Evolutionary conservation across 2,329 filamentous ascomycete species (phyloP), one percentile per base, ranked within the genome.

Genomic region (Fusarium armeniacum): DNA sequence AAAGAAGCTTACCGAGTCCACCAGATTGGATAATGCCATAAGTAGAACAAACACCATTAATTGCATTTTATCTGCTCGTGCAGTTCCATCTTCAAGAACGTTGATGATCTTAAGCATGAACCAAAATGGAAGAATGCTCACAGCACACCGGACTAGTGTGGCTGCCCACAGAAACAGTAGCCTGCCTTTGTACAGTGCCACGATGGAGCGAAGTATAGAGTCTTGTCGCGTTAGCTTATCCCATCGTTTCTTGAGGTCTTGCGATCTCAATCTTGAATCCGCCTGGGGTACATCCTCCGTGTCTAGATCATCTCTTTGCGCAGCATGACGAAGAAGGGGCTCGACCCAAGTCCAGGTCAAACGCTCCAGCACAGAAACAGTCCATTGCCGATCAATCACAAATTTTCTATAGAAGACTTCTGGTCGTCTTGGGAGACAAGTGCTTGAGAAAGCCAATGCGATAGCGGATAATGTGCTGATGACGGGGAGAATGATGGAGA

Each of bases 81-180:
- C 84, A 1, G 76, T 76, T 6, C 85, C 82, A 9, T 74, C 76
- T 77, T 94, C 91, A 8, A 94, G 82, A 2, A 86, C 82, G 32
- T 82, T 83, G 18, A 94, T 83, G 11, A 94, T 85, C 45, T 87
- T 85, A 63, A 90, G 83, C 64, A 92, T 87, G 32, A 90, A 86
- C 76, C 90, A 87, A 73, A 93, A 92, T 0, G 92, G 92, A 0
- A 87, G 85, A 64, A 93, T 89, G 64, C 88, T 88, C 26, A 90
- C 74, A 26, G 89, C 70, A 8, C 87, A 86, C 16, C 83, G 82
- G 6, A 83, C 60, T 1, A 87, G 64, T 10, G 87, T 88, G 6
- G 91, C 75, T 4, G 79, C 35, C 81, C 86, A 89, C 76, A 93
- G 90, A 7, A 86, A 49, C 1, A 83, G 71, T 36, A 94, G 82